phyloP scores from a whole-genome alignment of 306 rosid species.

The Luffa aegyptiaca region DNA sequence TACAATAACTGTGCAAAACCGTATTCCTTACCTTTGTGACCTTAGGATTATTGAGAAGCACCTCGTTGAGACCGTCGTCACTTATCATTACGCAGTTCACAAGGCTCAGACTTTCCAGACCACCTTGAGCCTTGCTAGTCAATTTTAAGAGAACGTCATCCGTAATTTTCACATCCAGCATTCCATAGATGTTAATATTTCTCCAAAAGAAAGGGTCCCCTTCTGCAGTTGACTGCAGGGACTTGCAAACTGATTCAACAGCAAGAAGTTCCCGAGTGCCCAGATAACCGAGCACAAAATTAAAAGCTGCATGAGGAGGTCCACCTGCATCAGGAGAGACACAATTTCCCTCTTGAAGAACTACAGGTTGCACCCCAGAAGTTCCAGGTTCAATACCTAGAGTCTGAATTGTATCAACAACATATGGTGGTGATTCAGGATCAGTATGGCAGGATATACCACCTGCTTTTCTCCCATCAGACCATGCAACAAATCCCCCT shows the following conservation, averaged over 20 bases:
- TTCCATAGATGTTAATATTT: slow-evolving; percentile 32
- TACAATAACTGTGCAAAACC: neutral
- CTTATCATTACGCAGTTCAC: slow-evolving; percentile 35
- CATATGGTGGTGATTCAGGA: slow-evolving; percentile 1
- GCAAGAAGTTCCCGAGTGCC: slow-evolving; percentile 52
- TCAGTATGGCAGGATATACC: slow-evolving; percentile 11
- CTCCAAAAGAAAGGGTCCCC: slow-evolving; percentile 56
- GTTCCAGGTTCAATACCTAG: neutral
- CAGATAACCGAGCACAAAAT: slow-evolving; percentile 39
- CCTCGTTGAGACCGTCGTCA: slow-evolving; percentile 38
- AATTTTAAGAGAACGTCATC: slow-evolving; percentile 43
- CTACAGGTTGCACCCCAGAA: neutral
- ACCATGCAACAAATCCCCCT: slow-evolving; percentile 10
- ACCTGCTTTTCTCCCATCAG: slow-evolving; percentile 14
- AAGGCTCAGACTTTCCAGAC: slow-evolving; percentile 43
- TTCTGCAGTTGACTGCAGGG: slow-evolving; percentile 31
- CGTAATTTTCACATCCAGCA: slow-evolving; percentile 28
- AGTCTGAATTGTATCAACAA: neutral
- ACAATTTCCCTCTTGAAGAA: neutral
- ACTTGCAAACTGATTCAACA: slow-evolving; percentile 46
- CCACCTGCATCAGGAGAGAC: slow-evolving; percentile 15
- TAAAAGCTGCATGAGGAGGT: slow-evolving; percentile 48
- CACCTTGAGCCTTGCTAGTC: slow-evolving; percentile 55
- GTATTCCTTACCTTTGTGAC: slow-evolving; percentile 39
- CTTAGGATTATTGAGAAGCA: slow-evolving; percentile 41